Conservation (phyloP, 306 rosid species). For the Mimosa bimucronata region DNA sequence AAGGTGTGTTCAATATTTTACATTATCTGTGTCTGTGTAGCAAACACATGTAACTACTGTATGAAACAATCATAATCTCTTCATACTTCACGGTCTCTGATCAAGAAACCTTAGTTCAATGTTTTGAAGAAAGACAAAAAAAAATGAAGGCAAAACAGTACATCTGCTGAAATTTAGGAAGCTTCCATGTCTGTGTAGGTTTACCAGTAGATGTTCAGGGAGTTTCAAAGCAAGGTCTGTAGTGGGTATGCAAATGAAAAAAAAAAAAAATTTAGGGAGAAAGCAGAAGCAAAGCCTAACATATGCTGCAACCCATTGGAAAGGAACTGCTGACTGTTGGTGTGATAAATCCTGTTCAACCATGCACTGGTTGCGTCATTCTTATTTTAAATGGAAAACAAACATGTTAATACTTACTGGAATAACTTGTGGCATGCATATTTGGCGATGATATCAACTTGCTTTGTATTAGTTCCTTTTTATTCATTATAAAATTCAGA, state of each 20-base stretch:
- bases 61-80: not conserved
- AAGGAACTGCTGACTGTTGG: not conserved
- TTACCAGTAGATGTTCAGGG: not conserved
- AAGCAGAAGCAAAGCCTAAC: not conserved
- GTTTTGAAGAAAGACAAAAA: not conserved
- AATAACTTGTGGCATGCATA: conserved; percentile 9
- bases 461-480: conserved; percentile 20
- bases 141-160: not conserved
- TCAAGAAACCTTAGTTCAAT: conserved; percentile 11
- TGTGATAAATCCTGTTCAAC: not conserved
- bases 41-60: conserved; percentile 14
- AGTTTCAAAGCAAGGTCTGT: conserved; percentile 3
- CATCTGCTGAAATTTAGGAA: not conserved
- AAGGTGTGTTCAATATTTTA: conserved; percentile 66
- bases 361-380: not conserved
- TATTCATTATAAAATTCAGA: conserved; percentile 29
- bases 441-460: conserved; percentile 23
- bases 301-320: not conserved
- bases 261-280: not conserved
- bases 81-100: not conserved
- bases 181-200: not conserved
- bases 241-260: not conserved
- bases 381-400: conserved; percentile 28
- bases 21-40: not conserved
- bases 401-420: conserved; percentile 10